phyloP scores from a whole-genome alignment of 169 alveolate species.

The Cryptosporidium xiaoi region DNA sequence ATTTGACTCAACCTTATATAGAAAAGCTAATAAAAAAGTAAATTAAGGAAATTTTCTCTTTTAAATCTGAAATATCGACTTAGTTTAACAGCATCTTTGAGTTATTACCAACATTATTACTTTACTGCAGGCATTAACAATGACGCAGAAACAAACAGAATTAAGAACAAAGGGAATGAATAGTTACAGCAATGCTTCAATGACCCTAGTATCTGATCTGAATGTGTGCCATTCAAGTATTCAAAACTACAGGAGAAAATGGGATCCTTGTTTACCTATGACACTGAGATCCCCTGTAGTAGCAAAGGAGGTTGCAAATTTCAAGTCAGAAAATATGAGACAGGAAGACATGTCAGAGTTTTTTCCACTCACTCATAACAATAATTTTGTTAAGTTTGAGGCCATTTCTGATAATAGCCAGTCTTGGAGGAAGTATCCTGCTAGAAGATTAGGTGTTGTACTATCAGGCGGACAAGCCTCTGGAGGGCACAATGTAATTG shows the following conservation, averaged over 20 bases:
- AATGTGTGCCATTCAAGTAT: conserved; percentile 32
- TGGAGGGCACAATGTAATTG: conserved; percentile 90
- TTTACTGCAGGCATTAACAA: no score
- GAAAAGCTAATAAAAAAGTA: no score
- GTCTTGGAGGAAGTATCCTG: conserved; percentile 56
- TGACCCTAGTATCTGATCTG: conserved; percentile 23
- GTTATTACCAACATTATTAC: no score
- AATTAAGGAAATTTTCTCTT: no score
- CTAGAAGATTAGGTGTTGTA: conserved; percentile 81
- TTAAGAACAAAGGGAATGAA: conserved; percentile 30
- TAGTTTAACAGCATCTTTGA: no score
- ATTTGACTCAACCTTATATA: no score
- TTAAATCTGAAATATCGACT: no score
- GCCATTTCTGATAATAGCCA: conserved; percentile 40
- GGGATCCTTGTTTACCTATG: conserved; percentile 64
- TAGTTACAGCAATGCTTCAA: background rate
- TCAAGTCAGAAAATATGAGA: conserved; percentile 6
- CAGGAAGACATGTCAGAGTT: conserved; percentile 23
- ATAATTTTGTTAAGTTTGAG: conserved; percentile 24
- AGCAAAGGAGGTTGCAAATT: conserved; percentile 20
- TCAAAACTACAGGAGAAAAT: conserved; percentile 43
- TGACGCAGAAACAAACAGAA: conserved; percentile 16
- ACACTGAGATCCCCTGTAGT: conserved; percentile 43
- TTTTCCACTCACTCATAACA: conserved; percentile 39
- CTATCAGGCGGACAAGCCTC: conserved; percentile 90